Evolutionary conservation across 225 moss, liverwort and hornwort genomes (phyloP), one percentile per base, ranked within the genome.

Genomic region (Straminergon stramineum): DNA sequence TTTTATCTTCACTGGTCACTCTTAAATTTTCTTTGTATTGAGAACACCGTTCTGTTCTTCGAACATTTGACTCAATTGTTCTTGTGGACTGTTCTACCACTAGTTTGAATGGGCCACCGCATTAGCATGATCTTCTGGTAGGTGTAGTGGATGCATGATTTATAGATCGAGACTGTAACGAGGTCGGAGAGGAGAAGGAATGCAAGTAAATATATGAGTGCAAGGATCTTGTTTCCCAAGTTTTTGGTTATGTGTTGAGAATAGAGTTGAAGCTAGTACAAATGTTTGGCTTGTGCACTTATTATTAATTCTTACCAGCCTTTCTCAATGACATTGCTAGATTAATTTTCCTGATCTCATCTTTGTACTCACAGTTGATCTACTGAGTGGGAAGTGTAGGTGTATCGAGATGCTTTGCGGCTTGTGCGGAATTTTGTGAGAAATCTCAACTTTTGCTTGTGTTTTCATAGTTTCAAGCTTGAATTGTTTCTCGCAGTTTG

Each of bases 341-440:
- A 70, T 66, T 65, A 11, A 15, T 82, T 82, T 73, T 79, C 45
- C 63, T 81, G 79, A 67, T 79, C 74, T 87, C 53, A 43, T 64
- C 82, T 86, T 63, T 81, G 45, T 75, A 79, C 88, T 88, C 52
- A 84, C 84, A 84, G 70, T 76, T 88, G 69, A 87, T 91, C 73
- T 70, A 53, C 51, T 94, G 91, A 86, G 64, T 92, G 92, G 89
- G 83, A 86, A 86, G 65, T 92, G 92, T 93, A 99, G 99, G 99
- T 99, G 66, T 99, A 99, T 89, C 93, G 93, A 80, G 96, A 95
- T 85, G 99, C 99, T 86, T 93, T 99, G 77, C 96, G 99, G 69
- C 96, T 99, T 82, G 99, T 99, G 85, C 95, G 97, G n/a, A 94
- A 96, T 61, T 97, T 98, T 91, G 98, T 98, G 92, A 94, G 94